Percentiles rank a stretch among this genome's conserved stretches.
These are phyloP conservation scores for Teunomyces atbi DNA, from an alignment of 805 yeast genomes.

Conservation along the genomic window DNA sequence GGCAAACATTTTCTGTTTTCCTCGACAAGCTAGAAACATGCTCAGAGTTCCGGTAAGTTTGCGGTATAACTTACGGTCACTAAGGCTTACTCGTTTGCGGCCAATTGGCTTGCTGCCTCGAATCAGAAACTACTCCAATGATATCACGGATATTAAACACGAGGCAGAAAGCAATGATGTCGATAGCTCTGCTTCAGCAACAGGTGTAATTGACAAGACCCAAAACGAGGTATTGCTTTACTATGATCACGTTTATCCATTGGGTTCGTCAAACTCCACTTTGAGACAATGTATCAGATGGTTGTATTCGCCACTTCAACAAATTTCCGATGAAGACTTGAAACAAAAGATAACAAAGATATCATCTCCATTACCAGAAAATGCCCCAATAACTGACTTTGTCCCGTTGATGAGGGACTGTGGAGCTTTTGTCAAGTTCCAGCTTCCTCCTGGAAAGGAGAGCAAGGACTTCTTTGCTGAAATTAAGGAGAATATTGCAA, in stretches of 20 bases:
- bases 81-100: not conserved
- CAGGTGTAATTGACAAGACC: conserved; percentile 41
- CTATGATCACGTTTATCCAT: conserved; percentile 36
- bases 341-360: conserved; percentile 16
- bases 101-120: not conserved
- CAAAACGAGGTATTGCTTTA: conserved; percentile 33
- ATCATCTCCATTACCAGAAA: conserved; percentile 30
- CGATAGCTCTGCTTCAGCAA: conserved; percentile 34
- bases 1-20: not conserved
- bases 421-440: conserved; percentile 85
- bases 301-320: conserved; percentile 14
- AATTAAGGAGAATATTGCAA: conserved; percentile 47
- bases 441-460: conserved; percentile 51
- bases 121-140: conserved; percentile 17
- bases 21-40: not conserved
- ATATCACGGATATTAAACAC: conserved; percentile 30
- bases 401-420: conserved; percentile 82
- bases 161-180: conserved; percentile 28
- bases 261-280: conserved; percentile 22
- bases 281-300: conserved; percentile 21
- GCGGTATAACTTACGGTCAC: not conserved
- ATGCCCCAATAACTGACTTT: conserved; percentile 50
- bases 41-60: not conserved
- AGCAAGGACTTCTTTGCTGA: conserved; percentile 52
- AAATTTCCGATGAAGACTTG: conserved; percentile 13